Conservation (phyloP, 441 rosid genomes). For the Geranium incanum region DNA sequence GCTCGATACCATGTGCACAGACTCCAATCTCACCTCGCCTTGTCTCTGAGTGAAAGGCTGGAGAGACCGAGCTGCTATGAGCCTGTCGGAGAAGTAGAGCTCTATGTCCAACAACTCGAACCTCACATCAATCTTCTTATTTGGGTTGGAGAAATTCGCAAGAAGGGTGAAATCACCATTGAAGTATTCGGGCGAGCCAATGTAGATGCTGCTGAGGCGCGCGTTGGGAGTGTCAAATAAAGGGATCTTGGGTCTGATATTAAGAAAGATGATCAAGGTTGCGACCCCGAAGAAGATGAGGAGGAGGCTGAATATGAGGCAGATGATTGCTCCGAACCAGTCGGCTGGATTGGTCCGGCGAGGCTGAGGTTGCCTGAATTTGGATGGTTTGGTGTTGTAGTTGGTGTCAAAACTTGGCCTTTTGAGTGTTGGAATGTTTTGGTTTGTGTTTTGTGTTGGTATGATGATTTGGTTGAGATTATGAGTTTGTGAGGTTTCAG, state of each 20-base stretch:
- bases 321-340: constrained; percentile 69
- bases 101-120: constrained; percentile 48
- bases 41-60: constrained; percentile 60
- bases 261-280: constrained; percentile 54
- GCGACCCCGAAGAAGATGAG: constrained; percentile 72
- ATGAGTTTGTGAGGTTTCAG: no score
- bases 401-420: constrained; percentile 22
- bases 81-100: constrained; percentile 54
- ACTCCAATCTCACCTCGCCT: constrained; percentile 40
- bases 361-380: constrained; percentile 36
- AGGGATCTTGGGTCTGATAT: constrained; percentile 58
- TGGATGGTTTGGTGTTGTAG: constrained; percentile 17
- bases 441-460: constrained; percentile 10
- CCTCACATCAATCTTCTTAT: constrained; percentile 49
- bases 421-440: not conserved
- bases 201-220: constrained; percentile 57
- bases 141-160: constrained; percentile 70
- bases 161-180: constrained; percentile 62
- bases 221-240: constrained; percentile 67
- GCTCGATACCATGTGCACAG: constrained; percentile 62
- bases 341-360: constrained; percentile 46
- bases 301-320: constrained; percentile 60
- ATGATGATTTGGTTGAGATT: constrained; percentile 28
- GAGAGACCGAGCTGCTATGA: constrained; percentile 48
- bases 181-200: constrained; percentile 66